Base-by-base conservation (phyloP, 805 yeast species). In the Wickerhamomyces subpelliculosus region DNA sequence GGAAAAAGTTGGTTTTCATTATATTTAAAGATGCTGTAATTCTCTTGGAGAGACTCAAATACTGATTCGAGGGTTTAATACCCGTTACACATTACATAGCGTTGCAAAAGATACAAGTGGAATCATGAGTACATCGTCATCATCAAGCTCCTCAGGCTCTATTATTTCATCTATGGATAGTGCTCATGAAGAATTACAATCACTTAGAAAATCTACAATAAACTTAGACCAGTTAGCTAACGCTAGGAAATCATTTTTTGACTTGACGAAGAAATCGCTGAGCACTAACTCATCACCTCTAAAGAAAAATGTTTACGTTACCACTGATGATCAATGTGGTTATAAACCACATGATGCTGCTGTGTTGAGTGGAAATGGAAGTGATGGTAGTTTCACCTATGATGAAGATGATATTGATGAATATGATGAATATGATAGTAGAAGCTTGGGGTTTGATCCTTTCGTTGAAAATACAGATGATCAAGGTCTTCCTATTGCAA, bases 131-230 rank as follows among this genome's bases (percentile, higher is more conserved):
- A n/a, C n/a, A n/a, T n/a, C n/a, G n/a, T n/a, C n/a, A n/a, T n/a
- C n/a, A n/a, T n/a, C n/a, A n/a, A n/a, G 13, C 11, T 29, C 32
- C 6, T 18, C 32, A n/a, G 10, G 32, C 34, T 11, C 32, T 25
- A 6, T 6, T 4, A 22, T 35, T 10, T 38, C 45, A 18, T 24
- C 37, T 10, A 29, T 19, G 14, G 46, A 42, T 14, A 42, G 44
- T 21, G 37, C 31, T 3, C 13, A 32, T 5, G 39, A 28, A 13
- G 40, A 42, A 20, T 37, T 42, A 36, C 32, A 16, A 7, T 42
- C 46, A 10, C 33, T 41, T 30, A 27, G 40, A n/a, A 20, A 13
- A 19, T 20, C 23, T 8, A 12, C 23, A 4, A 4, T 11, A 19
- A 19, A 10, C 8, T 8, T 3, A 8, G 20, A 8, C 14, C 24